Conservation (phyloP, 148 eudicot species). For the Fagopyrum tataricum region DNA sequence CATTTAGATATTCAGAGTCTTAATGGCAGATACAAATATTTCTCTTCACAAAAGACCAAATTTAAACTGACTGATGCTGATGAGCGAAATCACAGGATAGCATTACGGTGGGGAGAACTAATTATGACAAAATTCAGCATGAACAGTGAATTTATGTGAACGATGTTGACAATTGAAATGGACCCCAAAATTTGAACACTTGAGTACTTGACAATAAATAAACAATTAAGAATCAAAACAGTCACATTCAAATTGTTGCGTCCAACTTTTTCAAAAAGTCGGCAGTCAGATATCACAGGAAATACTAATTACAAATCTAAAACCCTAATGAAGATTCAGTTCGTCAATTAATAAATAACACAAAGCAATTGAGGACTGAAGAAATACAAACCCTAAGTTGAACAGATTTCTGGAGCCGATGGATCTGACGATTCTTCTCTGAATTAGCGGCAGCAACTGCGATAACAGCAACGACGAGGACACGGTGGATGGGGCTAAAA, state of each 20-base stretch:
- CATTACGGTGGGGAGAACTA: background rate
- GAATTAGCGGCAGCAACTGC: constrained; percentile 56
- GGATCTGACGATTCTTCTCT: constrained; percentile 50
- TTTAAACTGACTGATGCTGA: background rate
- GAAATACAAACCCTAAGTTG: constrained; percentile 57
- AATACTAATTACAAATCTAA: constrained; percentile 2
- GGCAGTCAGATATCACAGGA: background rate
- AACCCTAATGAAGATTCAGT: background rate
- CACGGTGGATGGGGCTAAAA: constrained; percentile 71
- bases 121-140: background rate
- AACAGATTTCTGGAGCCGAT: constrained; percentile 46
- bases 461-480: constrained; percentile 56
- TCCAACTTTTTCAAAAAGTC: background rate
- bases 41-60: background rate
- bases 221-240: background rate
- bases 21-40: background rate
- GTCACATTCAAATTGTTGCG: background rate
- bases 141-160: background rate
- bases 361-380: background rate
- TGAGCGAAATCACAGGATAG: background rate
- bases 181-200: background rate
- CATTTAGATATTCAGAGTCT: background rate
- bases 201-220: background rate
- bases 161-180: background rate
- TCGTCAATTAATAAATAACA: background rate